Evolutionary conservation across 805 yeast species (phyloP).

Genomic region (Sporopachydermia lactativora): DNA sequence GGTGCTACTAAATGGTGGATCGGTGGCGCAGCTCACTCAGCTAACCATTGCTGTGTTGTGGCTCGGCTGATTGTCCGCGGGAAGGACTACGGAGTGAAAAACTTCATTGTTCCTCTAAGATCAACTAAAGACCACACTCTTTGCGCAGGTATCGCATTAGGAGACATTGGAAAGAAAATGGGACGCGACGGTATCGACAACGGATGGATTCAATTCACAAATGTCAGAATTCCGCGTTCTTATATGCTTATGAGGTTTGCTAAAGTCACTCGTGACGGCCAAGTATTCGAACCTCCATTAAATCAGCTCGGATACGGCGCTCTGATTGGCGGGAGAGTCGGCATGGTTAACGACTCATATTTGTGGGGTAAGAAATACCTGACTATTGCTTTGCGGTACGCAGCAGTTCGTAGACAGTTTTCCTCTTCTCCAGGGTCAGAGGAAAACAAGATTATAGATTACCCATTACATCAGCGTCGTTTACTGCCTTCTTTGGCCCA

Average conservation of each 20-base stretch:
- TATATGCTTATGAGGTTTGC: slow-evolving; percentile 75
- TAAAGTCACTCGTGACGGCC: slow-evolving; percentile 53
- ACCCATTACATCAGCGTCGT: slow-evolving; percentile 81
- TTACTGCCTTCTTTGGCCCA: slow-evolving; percentile 75
- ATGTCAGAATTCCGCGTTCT: slow-evolving; percentile 72
- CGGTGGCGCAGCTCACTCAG: slow-evolving; percentile 94
- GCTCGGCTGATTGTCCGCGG: slow-evolving; percentile 74
- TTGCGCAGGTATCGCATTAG: slow-evolving; percentile 68
- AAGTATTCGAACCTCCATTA: slow-evolving; percentile 65
- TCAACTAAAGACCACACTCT: slow-evolving; percentile 53
- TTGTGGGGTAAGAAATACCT: slow-evolving; percentile 66
- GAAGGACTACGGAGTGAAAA: slow-evolving; percentile 83
- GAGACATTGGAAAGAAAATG: slow-evolving; percentile 93
- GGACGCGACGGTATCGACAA: slow-evolving; percentile 93
- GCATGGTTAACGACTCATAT: slow-evolving; percentile 78
- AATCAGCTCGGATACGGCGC: slow-evolving; percentile 87
- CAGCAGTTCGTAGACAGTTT: slow-evolving; percentile 84
- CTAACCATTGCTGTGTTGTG: slow-evolving; percentile 75
- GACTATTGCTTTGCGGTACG: slow-evolving; percentile 80
- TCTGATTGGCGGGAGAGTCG: slow-evolving; percentile 74
- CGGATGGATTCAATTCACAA: slow-evolving; percentile 89
- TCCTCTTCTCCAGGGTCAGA: slow-evolving; percentile 29
- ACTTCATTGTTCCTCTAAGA: slow-evolving; percentile 83
- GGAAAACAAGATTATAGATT: slow-evolving; percentile 69
- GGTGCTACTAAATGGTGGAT: slow-evolving; percentile 99